Base-by-base conservation (phyloP, 192 early-diverging fungal genomes). In the Backusella westeae region DNA sequence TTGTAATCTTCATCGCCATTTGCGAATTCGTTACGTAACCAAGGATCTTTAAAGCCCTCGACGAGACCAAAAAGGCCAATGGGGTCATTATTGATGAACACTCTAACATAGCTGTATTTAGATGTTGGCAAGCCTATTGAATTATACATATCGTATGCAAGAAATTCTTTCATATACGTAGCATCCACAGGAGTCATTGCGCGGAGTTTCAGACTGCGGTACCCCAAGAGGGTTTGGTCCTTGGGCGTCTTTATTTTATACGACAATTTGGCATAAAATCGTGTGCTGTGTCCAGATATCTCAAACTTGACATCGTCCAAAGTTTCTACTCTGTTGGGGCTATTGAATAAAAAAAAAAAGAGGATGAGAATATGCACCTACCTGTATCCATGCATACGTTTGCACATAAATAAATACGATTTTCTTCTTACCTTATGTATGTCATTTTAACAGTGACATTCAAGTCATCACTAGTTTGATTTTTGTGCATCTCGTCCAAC, bases 31-130 rank as follows among this genome's bases (percentile, higher is more conserved):
- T 29, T 76, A 75, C 44, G 72, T 73, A 72, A 4, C 76, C 79
- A 83, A 67, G 82, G 72, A 8, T 77, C 75, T 65, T 79, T 80
- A 42, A 83, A 80, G 66, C 72, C 75, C 67, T 73, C 72, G 0
- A 73, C 15, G n/a, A 67, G 66, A n/a, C 74, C 66, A 56, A 52
- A 72, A 8, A 72, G 29, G 23, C 71, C 71, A 53, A 72, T 46
- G 12, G 71, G 26, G 3, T 72, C 21, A 34, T 72, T 23, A 34
- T 72, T 72, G 32, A 72, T 49, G 2, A 35, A 46, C 0, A 72
- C 46, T 34, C 49, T 3, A 34, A 53, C 46, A n/a, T 52, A 52
- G n/a, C 29, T 53, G 21, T 34, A 46, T n/a, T 72, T 56, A 10
- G 71, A 8, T 9, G 71, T 34, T 7, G 71, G 34, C 4, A 72